A percentile compares a stretch with the other conserved stretches of the same genome.
Conservation (phyloP, 495 filamentous ascomycete genomes). For the Pseudoneurospora amorphoporcata region DNA sequence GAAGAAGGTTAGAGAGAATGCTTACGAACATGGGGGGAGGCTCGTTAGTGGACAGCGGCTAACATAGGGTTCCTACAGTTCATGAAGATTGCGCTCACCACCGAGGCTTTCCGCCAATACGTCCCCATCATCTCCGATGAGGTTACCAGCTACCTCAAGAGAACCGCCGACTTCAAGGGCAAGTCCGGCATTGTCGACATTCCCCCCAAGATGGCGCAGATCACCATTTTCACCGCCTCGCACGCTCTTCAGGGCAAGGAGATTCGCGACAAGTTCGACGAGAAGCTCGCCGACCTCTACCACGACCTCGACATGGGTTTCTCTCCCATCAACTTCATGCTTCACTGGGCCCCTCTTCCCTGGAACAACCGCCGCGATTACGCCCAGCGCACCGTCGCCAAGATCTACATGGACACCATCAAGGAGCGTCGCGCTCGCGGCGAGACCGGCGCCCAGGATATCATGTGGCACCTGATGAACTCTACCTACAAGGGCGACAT, state of each 20-base stretch:
- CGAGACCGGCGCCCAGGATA: slow-evolving; percentile 49
- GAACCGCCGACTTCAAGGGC: slow-evolving; percentile 55
- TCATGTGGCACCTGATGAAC: slow-evolving; percentile 77
- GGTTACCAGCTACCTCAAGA: slow-evolving; percentile 58
- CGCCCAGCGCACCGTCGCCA: slow-evolving; percentile 64
- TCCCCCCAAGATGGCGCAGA: slow-evolving; percentile 61
- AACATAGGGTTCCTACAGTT: slow-evolving; percentile 41
- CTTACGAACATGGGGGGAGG: not conserved
- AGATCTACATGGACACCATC: slow-evolving; percentile 72
- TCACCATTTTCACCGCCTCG: slow-evolving; percentile 78
- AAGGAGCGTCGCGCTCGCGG: slow-evolving; percentile 45
- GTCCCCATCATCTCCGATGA: slow-evolving; percentile 71
- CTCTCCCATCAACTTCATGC: slow-evolving; percentile 71
- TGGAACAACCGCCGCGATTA: slow-evolving; percentile 70
- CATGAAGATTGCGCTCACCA: slow-evolving; percentile 76
- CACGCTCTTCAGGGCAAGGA: slow-evolving; percentile 73
- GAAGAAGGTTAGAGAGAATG: slow-evolving; percentile 24
- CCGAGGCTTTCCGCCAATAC: slow-evolving; percentile 63
- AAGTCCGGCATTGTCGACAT: slow-evolving; percentile 55
- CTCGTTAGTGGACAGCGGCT: not conserved
- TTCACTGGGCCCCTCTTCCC: slow-evolving; percentile 79
- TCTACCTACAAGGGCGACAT: slow-evolving; percentile 66
- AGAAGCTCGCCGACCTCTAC: slow-evolving; percentile 61
- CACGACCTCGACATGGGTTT: slow-evolving; percentile 84
- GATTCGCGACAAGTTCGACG: slow-evolving; percentile 64